Base-by-base conservation (phyloP, 208 protist genomes). In the Blechomonas ayalai region DNA sequence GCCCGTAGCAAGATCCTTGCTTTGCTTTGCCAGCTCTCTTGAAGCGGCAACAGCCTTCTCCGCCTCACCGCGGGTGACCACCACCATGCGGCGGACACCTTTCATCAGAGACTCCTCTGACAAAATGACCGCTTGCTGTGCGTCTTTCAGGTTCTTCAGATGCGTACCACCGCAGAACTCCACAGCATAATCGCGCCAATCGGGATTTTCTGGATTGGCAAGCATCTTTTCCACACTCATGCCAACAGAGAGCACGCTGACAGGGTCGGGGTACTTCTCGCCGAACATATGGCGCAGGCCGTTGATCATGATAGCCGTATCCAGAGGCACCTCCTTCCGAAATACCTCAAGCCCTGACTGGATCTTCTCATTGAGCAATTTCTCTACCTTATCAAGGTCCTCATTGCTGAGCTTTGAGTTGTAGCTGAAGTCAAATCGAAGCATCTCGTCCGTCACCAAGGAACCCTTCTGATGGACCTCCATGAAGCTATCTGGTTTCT, bases 101-200 rank as follows among this genome's bases (percentile, higher is more conserved):
- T 96, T 96, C 78, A 91, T 94, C 46, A 98, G 67, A 18, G 85
- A 80, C 41, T 95, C 91, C 70, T 98, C 96, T 34, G 68, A 80
- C 16, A 98, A 34, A 44, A 98, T 93, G 37, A 91, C 80, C 22
- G 97, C 97, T 42, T 62, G 28, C 36, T 94, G 63, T 12, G 91
- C 85, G 43, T 97, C 80, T 22, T 60, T 65, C 7, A 95, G 73
- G 36, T 76, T 81, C 20, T 45, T 64, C 7, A 98, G 65, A 68
- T 98, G 97, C 24, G 95, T 98, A 24, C 91, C 91, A 67, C 97
- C 97, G 75, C 97, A 99, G 68, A 99, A 97, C 80, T 99, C 97
- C 22, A 99, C 76, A 2, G 90, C 81, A 65, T 86, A 96, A 16
- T 82, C 58, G n/a, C 65, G 49, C 90, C 79, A 88, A 67, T 95